Evolutionary conservation across 257 asterid species (phyloP).

Genomic region (Solanum paucissectum): DNA sequence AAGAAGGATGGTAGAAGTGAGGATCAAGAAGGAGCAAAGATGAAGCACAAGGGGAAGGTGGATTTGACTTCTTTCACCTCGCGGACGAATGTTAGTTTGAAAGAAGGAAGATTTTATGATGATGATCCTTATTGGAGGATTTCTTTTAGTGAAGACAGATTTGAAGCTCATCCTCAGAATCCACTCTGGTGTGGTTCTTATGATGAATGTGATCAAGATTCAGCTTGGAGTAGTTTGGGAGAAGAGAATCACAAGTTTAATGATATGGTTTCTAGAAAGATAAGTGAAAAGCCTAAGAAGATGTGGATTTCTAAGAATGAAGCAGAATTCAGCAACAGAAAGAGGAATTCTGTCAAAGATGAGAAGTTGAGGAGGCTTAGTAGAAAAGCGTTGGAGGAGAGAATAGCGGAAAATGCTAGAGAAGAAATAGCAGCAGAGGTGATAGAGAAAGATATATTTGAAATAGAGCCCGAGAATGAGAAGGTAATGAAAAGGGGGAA

Average conservation of each 20-base stretch:
- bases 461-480: constrained; percentile 12
- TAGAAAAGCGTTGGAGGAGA: constrained; percentile 5
- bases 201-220: constrained; percentile 19
- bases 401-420: neutral
- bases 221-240: constrained; percentile 9
- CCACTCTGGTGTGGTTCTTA: constrained; percentile 29
- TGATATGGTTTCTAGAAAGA: constrained; percentile 27
- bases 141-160: constrained; percentile 33
- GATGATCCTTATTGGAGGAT: constrained; percentile 63
- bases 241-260: constrained; percentile 15
- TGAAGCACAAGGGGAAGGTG: constrained; percentile 8
- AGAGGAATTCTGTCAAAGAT: constrained; percentile 3
- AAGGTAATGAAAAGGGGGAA: neutral
- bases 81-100: neutral
- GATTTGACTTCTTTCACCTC: constrained; percentile 6
- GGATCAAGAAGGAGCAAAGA: neutral
- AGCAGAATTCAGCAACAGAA: constrained; percentile 11
- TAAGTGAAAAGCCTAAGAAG: constrained; percentile 13
- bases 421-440: neutral
- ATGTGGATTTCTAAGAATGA: neutral
- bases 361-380: constrained; percentile 5
- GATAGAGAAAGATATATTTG: constrained; percentile 19
- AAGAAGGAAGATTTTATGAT: constrained; percentile 40
- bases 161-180: constrained; percentile 23
- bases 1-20: constrained; percentile 13